phyloP scores from a whole-genome alignment of 805 yeast species.

The Starmera dryadoides region DNA sequence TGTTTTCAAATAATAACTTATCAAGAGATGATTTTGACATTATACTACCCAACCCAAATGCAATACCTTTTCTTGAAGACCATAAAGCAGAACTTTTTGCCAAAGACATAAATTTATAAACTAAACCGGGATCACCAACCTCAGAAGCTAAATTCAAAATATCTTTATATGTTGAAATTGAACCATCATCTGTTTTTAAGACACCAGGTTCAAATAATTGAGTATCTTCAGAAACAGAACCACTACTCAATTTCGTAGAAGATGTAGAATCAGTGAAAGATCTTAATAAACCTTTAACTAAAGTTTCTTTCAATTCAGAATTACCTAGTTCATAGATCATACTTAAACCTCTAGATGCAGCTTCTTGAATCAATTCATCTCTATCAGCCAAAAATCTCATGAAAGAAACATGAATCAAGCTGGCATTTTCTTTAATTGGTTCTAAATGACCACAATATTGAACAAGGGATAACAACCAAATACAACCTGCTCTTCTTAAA shows the following conservation, averaged over 20 bases:
- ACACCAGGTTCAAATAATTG: slow-evolving; percentile 80
- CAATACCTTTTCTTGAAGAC: slow-evolving; percentile 91
- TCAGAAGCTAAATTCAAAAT: slow-evolving; percentile 84
- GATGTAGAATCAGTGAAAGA: slow-evolving; percentile 71
- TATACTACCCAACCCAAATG: slow-evolving; percentile 85
- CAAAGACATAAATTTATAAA: slow-evolving; percentile 88
- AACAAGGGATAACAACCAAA: slow-evolving; percentile 77
- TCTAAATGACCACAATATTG: slow-evolving; percentile 59
- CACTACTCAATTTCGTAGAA: slow-evolving; percentile 41
- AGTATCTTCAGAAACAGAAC: slow-evolving; percentile 71
- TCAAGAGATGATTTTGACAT: slow-evolving; percentile 73
- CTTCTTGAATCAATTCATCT: slow-evolving; percentile 86
- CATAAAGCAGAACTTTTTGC: slow-evolving; percentile 84
- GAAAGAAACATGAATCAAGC: slow-evolving; percentile 66
- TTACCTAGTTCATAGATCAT: slow-evolving; percentile 76
- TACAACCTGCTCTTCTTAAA: slow-evolving; percentile 67
- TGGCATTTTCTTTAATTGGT: slow-evolving; percentile 32
- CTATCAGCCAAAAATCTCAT: slow-evolving; percentile 72
- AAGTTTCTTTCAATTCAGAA: slow-evolving; percentile 53
- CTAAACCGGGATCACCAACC: slow-evolving; percentile 91
- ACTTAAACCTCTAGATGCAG: slow-evolving; percentile 85
- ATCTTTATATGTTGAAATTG: slow-evolving; percentile 87
- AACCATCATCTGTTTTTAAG: slow-evolving; percentile 73
- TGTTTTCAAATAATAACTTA: slow-evolving; percentile 47
- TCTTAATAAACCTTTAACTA: slow-evolving; percentile 63